Evolutionary conservation across 1,284 basidiomycete genomes (phyloP), one percentile per base, ranked within the genome.

Genomic region (Sanghuangporus weigelae): DNA sequence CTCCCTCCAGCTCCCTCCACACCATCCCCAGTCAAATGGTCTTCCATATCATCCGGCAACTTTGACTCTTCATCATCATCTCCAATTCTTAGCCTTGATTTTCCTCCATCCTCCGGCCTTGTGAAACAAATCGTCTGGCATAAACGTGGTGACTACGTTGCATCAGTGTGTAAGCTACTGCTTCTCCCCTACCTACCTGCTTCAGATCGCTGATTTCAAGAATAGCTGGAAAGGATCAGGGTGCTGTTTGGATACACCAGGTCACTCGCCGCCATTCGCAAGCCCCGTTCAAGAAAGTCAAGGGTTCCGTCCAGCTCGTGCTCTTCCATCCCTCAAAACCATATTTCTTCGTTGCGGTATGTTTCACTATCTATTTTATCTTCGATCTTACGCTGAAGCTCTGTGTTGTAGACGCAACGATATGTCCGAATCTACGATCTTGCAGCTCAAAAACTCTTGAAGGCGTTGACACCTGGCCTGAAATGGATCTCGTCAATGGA

Each of bases 401-500:
- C 62, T 49, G 57, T 49, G 16, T 51, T 60, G 39, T 71, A 95
- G 84, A 99, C 97, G 3, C 96, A 99, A 76, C 92, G 96, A 72
- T 96, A 98, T 74, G 90, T 99, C 68, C 86, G 96, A 66, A 75
- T 99, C 67, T 99, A 99, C 79, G 96, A 99, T 75, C 83, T 99
- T 31, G 88, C 93, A 44, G 93, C 92, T 68, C 97, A 99, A 77
- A 90, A 91, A 71, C 81, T 99, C 59, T 76, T 98, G 70, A 97
- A 96, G 79, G 98, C 96, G 23, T 78, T 99, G 57, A 88, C 85
- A 72, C 92, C 96, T 7, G 96, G 96, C 60, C 92, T 96, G 70
- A 90, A 87, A 75, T 99, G 96, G 96, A 98, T 99, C 72, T 96
- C 94, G 39, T 92, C 87, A 8, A 87, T 99, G 85, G 95, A 98